A percentile compares a stretch with the other conserved stretches of the same genome.
Evolutionary conservation across 345 rosid species (phyloP).

Genomic region (Aquilaria malaccensis): DNA sequence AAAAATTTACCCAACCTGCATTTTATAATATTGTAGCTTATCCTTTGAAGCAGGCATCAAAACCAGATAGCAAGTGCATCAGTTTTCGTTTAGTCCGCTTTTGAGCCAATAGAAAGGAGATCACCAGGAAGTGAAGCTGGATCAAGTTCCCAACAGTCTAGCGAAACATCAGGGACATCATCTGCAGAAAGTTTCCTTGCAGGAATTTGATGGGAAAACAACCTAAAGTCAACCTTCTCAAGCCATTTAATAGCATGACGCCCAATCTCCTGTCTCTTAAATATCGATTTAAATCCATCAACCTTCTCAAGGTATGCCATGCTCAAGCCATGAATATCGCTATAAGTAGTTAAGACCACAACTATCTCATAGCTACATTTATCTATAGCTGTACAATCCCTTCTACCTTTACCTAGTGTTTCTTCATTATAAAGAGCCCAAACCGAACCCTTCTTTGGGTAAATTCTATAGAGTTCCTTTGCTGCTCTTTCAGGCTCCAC

Average conservation of each 20-base stretch:
- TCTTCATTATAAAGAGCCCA: constrained; percentile 67
- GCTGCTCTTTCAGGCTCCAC: constrained; percentile 79
- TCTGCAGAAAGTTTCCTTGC: constrained; percentile 53
- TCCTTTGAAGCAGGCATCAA: background rate
- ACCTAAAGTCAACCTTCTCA: constrained; percentile 39
- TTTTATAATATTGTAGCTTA: too few relatives aligned
- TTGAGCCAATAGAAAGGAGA: constrained; percentile 20
- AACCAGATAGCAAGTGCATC: background rate
- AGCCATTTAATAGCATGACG: constrained; percentile 57
- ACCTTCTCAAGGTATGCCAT: constrained; percentile 76
- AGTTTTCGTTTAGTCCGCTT: constrained; percentile 9
- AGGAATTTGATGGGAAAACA: constrained; percentile 87
- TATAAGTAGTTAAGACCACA: constrained; percentile 56
- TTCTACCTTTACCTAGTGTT: constrained; percentile 21
- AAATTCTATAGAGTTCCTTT: constrained; percentile 62
- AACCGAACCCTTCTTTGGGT: constrained; percentile 76
- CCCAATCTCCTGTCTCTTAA: constrained; percentile 65
- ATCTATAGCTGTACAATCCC: constrained; percentile 24
- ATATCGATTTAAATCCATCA: constrained; percentile 52
- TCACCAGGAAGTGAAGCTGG: constrained; percentile 60
- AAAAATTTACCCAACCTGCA: too few relatives aligned
- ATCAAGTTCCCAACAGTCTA: constrained; percentile 84
- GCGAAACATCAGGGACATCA: constrained; percentile 33
- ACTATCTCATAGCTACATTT: constrained; percentile 39
- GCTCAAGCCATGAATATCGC: constrained; percentile 68